phyloP scores from a whole-genome alignment of 2,329 filamentous ascomycete species.

The Penicillium janthinellum region DNA sequence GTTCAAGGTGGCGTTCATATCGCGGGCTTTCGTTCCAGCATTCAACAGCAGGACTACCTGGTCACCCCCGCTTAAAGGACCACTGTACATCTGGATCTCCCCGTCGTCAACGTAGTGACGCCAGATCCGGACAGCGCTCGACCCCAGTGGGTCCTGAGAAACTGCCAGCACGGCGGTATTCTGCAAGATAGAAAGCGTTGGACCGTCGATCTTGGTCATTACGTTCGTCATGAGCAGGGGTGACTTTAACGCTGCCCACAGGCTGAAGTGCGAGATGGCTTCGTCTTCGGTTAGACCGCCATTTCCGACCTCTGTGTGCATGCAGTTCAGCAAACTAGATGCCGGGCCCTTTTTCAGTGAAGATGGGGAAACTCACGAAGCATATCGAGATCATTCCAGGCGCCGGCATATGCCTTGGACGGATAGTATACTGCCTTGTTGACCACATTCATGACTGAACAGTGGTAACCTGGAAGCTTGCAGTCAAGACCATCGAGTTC shows the following conservation, averaged over 20 bases:
- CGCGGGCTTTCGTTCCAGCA: slow-evolving; percentile 44
- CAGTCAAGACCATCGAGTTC: slow-evolving; percentile 46
- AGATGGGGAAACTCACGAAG: slow-evolving; percentile 25
- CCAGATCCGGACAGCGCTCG: slow-evolving; percentile 49
- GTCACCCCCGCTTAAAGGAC: slow-evolving; percentile 50
- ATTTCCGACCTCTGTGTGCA: slow-evolving; percentile 47
- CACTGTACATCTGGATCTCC: slow-evolving; percentile 55
- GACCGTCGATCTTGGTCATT: slow-evolving; percentile 42
- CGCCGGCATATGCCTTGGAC: slow-evolving; percentile 46
- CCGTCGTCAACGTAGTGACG: slow-evolving; percentile 48
- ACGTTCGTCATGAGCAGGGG: slow-evolving; percentile 53
- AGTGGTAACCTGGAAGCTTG: slow-evolving; percentile 50
- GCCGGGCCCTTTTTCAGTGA: not conserved
- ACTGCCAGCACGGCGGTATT: slow-evolving; percentile 55
- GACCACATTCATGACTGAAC: slow-evolving; percentile 53
- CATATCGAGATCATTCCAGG: slow-evolving; percentile 54
- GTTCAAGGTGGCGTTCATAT: slow-evolving; percentile 54
- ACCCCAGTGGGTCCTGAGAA: slow-evolving; percentile 50
- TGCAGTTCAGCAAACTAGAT: not conserved
- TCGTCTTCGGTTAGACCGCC: slow-evolving; percentile 44
- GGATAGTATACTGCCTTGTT: slow-evolving; percentile 50
- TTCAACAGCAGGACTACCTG: slow-evolving; percentile 56
- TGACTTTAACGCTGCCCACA: slow-evolving; percentile 54
- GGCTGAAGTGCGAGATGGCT: slow-evolving; percentile 48
- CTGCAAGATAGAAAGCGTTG: slow-evolving; percentile 49